Conservation (phyloP, 2,329 filamentous ascomycete genomes). For the Aspergillus amoenus region DNA sequence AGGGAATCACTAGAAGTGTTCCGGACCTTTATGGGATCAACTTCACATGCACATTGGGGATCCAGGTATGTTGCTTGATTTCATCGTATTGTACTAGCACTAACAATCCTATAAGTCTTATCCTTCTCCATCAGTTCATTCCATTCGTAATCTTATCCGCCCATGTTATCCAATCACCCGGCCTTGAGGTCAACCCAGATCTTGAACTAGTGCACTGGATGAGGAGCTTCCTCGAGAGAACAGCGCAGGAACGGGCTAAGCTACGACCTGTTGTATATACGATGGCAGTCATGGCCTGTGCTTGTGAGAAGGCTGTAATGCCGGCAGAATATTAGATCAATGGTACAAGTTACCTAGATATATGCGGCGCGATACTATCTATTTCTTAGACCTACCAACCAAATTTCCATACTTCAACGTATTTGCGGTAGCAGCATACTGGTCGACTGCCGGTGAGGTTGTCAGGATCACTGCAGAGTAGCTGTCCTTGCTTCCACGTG, state of each 20-base stretch:
- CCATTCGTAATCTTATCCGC: not conserved
- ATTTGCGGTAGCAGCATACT: constrained; percentile 44
- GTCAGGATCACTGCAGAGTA: constrained; percentile 42
- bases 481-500: constrained; percentile 2
- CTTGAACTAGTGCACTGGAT: too few species aligned
- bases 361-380: not conserved
- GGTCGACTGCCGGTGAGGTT: constrained; percentile 35
- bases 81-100: too few species aligned
- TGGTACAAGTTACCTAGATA: too few species aligned
- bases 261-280: too few species aligned
- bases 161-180: not conserved
- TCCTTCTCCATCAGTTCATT: not conserved
- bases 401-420: constrained; percentile 47
- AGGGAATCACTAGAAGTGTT: not conserved
- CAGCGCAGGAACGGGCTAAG: too few species aligned
- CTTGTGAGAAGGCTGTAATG: too few species aligned
- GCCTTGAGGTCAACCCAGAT: too few species aligned
- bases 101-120: not conserved
- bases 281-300: too few species aligned
- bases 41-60: not conserved
- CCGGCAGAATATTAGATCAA: too few species aligned
- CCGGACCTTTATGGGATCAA: not conserved
- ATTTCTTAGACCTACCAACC: constrained; percentile 30
- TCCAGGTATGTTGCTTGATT: not conserved
- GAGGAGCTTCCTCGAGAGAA: too few species aligned